Evolutionary conservation across 306 rosid species (phyloP).

Genomic region (Vigna hirtella): DNA sequence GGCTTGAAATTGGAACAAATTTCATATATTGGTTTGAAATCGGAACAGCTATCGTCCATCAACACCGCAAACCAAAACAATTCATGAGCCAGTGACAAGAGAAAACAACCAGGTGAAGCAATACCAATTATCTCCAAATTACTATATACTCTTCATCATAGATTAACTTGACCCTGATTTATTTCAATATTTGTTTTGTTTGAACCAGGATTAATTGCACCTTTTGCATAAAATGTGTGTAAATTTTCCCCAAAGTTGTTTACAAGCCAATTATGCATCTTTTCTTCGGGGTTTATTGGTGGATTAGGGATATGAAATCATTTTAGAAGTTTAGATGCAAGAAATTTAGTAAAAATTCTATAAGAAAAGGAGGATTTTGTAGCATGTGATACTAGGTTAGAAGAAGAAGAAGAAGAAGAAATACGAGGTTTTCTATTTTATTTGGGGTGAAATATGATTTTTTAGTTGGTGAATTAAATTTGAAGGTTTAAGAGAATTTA

Average conservation of each 20-base stretch:
- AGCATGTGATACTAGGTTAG: not conserved
- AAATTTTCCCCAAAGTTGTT: not conserved
- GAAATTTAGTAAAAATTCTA: not conserved
- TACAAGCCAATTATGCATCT: not conserved
- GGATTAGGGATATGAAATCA: not conserved
- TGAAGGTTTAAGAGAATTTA: not conserved
- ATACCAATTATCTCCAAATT: not conserved
- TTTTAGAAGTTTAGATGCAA: too few species aligned
- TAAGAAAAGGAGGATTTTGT: not conserved
- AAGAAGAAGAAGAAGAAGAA: not conserved
- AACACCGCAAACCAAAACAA: not conserved
- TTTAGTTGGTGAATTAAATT: not conserved
- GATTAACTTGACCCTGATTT: not conserved
- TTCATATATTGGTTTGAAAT: not conserved
- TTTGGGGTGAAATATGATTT: not conserved
- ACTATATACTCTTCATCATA: not conserved
- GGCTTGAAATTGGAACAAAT: not conserved
- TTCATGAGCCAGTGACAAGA: too few species aligned
- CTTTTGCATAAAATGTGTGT: not conserved
- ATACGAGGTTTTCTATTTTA: not conserved
- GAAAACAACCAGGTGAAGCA: not conserved
- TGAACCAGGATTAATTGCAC: not conserved
- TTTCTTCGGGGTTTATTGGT: not conserved
- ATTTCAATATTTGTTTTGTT: not conserved
- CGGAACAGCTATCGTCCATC: slow-evolving; percentile 22